Evolutionary conservation across 1,139 yeast species (phyloP), one percentile per base, ranked within the genome.

Genomic region (Yamadazyma conglobata): DNA sequence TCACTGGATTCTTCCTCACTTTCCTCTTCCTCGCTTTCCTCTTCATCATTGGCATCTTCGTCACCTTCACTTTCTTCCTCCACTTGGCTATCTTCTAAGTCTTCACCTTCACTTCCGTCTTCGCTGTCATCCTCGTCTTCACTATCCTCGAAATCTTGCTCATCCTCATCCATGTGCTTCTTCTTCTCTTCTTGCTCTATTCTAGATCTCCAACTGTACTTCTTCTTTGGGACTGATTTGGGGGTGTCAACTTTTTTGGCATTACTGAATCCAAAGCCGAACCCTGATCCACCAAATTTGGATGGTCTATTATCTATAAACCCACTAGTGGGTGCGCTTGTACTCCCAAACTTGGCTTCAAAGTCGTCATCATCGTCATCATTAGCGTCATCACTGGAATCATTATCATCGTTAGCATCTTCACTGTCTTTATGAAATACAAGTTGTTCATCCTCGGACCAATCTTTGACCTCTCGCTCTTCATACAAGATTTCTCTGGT

Each of bases 261-360:
- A 46, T 77, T 74, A 8, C 65, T 59, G 51, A 86, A 85, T 1
- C 85, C 85, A 54, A 85, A 84, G 0, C 89, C 89, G 13, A 47
- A 31, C 0, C 85, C 83, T 10, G 64, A 47, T 0, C 83, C 83
- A 10, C 83, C 82, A 42, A 67, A 68, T 32, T 73, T 70, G 4
- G 68, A 63, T 0, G 94, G 93, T 42, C 94, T 66, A 48, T 77
- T 69, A 53, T 86, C 95, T 10, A 85, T 68, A 47, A 86, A 84
- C 0, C 81, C 64, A 0, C 86, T 69, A 3, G 58, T 52, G 1
- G 50, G 9, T 7, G 10, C 10, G 4, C 9, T 17, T 6, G 27
- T 17, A 9, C 13, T 19, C 3, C 33, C 38, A 18, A 32, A 30
- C 15, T 33, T 26, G 22, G 40, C 11, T 15, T 21, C 38, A 24